A percentile compares a stretch with the other conserved stretches of the same genome.
phyloP scores from a whole-genome alignment of 2,329 filamentous ascomycete species.

The Cordyceps tenuipes region DNA sequence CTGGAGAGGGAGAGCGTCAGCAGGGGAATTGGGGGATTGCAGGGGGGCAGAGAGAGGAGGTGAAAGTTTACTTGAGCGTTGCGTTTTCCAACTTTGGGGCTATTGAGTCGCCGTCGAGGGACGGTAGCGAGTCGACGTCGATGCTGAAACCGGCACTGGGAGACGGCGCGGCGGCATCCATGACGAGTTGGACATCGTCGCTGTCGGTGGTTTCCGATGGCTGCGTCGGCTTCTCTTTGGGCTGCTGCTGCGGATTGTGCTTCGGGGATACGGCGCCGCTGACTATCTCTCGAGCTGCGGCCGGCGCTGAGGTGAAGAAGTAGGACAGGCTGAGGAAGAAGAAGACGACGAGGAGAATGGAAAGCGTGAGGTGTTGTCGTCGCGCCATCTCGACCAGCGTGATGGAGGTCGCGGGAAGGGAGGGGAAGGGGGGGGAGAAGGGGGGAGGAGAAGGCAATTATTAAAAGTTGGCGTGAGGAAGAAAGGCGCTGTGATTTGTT shows the following conservation, averaged over 20 bases:
- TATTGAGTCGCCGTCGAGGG: slow-evolving; percentile 60
- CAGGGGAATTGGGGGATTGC: neutral
- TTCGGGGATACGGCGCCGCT: neutral
- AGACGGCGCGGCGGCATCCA: slow-evolving; percentile 18
- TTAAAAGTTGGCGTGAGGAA: neutral
- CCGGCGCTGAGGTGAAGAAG: slow-evolving; percentile 31
- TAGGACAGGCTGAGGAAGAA: slow-evolving; percentile 51
- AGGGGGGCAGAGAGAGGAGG: neutral
- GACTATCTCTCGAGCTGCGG: slow-evolving; percentile 10
- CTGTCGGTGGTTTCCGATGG: neutral
- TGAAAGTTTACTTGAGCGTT: slow-evolving; percentile 59
- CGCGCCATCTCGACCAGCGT: slow-evolving; percentile 37
- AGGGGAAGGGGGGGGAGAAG: neutral
- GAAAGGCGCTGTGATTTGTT: neutral
- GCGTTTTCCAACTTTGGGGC: slow-evolving; percentile 77
- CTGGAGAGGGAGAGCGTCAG: slow-evolving; percentile 22
- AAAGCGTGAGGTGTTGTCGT: slow-evolving; percentile 42
- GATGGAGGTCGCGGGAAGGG: neutral
- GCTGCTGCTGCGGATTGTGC: neutral
- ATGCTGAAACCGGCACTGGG: slow-evolving; percentile 20
- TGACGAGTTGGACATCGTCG: slow-evolving; percentile 17
- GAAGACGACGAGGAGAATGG: slow-evolving; percentile 46
- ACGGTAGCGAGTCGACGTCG: slow-evolving; percentile 36
- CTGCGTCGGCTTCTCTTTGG: neutral
- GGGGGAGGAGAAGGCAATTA: neutral